A percentile compares a stretch with the other conserved stretches of the same genome.
Evolutionary conservation across 163 green algal genomes (phyloP).

Genomic region (Coccomyxa subellipsoidea): DNA sequence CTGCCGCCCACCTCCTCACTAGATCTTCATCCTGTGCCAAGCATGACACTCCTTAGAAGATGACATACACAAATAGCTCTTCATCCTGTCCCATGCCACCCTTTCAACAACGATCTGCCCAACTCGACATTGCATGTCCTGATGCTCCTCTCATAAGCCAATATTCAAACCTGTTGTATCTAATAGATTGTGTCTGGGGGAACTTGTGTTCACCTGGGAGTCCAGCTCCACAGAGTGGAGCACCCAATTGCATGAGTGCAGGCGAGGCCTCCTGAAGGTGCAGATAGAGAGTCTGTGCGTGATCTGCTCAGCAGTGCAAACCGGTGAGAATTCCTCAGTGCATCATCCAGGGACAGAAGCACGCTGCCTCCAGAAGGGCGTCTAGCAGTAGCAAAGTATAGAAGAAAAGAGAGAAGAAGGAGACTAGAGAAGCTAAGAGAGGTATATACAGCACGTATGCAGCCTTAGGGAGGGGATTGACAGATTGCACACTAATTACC

Average conservation of each 20-base stretch:
- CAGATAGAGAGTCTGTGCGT: slow-evolving; percentile 15
- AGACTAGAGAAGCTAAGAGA: too few species aligned
- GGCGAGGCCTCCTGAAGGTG: slow-evolving; percentile 22
- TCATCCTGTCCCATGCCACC: too few species aligned
- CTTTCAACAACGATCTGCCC: too few species aligned
- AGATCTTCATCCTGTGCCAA: slow-evolving; percentile 21
- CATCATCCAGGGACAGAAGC: too few species aligned
- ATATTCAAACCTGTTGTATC: background rate
- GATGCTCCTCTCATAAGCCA: background rate
- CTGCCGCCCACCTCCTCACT: slow-evolving; percentile 23
- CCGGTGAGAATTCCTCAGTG: too few species aligned
- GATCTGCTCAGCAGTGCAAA: slow-evolving; percentile 1
- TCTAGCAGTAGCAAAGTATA: background rate
- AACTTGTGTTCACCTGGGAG: background rate
- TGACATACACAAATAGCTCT: too few species aligned
- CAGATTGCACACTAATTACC: too few species aligned
- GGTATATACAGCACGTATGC: too few species aligned
- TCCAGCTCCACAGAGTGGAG: background rate
- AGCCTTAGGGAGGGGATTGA: too few species aligned
- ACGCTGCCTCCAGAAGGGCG: background rate
- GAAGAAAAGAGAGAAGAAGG: background rate
- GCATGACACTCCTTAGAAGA: background rate
- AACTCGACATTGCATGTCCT: too few species aligned
- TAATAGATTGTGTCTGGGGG: background rate
- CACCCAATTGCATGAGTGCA: slow-evolving; percentile 7